Conservation (phyloP, 768 basidiomycete genomes). For the Grammothele lineata region DNA sequence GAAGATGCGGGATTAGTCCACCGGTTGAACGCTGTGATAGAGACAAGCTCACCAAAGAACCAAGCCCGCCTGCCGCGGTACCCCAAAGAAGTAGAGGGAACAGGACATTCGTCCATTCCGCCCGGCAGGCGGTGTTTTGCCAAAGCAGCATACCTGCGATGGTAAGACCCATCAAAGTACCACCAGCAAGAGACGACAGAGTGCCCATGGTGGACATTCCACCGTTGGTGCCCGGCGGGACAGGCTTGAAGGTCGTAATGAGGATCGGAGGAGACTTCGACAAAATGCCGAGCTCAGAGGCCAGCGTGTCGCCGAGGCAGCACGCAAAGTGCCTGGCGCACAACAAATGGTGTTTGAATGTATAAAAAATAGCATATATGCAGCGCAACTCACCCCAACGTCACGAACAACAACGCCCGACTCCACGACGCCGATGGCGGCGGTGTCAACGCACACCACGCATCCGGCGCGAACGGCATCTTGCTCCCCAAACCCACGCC, state of each 20-base stretch:
- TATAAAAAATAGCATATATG: too few species aligned
- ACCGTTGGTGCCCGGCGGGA: slow-evolving; percentile 91
- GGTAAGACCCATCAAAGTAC: slow-evolving; percentile 62
- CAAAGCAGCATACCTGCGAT: slow-evolving; percentile 51
- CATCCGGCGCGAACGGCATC: slow-evolving; percentile 33
- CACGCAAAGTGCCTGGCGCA: slow-evolving; percentile 88
- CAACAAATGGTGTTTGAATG: too few species aligned
- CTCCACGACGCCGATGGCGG: slow-evolving; percentile 47
- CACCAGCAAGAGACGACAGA: slow-evolving; percentile 67
- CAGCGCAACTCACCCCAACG: slow-evolving; percentile 51
- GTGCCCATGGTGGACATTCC: slow-evolving; percentile 77
- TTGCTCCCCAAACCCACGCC: slow-evolving; percentile 7
- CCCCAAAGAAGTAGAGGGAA: slow-evolving; percentile 55
- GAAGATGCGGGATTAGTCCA: neutral
- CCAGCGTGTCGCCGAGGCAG: slow-evolving; percentile 88
- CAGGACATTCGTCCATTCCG: slow-evolving; percentile 34
- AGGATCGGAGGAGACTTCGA: slow-evolving; percentile 64
- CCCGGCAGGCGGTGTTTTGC: slow-evolving; percentile 58
- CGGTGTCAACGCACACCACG: slow-evolving; percentile 62
- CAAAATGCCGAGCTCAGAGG: slow-evolving; percentile 90
- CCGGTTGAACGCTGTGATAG: neutral
- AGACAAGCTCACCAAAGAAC: slow-evolving; percentile 60
- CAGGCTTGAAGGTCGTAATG: slow-evolving; percentile 69
- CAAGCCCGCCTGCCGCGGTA: slow-evolving; percentile 62
- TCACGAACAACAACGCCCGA: slow-evolving; percentile 56